A percentile compares a stretch with the other conserved stretches of the same genome.
phyloP scores from a whole-genome alignment of 2,329 filamentous ascomycete species.

The Bipolaris gigantea region DNA sequence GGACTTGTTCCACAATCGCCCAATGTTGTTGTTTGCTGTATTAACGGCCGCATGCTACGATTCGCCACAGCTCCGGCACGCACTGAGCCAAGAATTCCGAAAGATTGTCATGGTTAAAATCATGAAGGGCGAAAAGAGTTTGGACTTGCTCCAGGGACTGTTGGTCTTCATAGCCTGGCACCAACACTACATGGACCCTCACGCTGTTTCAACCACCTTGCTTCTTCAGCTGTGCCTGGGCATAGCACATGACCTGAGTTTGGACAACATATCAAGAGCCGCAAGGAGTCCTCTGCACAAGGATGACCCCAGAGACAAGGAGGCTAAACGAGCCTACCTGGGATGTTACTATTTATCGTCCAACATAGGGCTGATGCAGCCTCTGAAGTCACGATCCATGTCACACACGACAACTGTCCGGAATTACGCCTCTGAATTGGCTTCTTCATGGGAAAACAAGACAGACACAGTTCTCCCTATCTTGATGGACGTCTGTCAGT shows the following conservation, averaged over 20 bases:
- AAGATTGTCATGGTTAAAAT: slow-evolving; percentile 41
- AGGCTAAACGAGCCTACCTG: slow-evolving; percentile 40
- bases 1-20: slow-evolving; percentile 36
- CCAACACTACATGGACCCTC: slow-evolving; percentile 42
- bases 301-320: slow-evolving; percentile 29
- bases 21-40: slow-evolving; percentile 40
- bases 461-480: slow-evolving; percentile 36
- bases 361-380: slow-evolving; percentile 32
- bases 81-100: slow-evolving; percentile 41
- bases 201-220: slow-evolving; percentile 39
- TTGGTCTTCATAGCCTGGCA: slow-evolving; percentile 44
- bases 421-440: slow-evolving; percentile 38
- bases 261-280: slow-evolving; percentile 30
- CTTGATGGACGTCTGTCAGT: slow-evolving; percentile 38
- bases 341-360: slow-evolving; percentile 42
- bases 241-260: slow-evolving; percentile 36
- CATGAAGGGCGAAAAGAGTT: slow-evolving; percentile 42
- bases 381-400: slow-evolving; percentile 26
- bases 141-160: slow-evolving; percentile 39
- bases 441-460: slow-evolving; percentile 35
- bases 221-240: slow-evolving; percentile 40
- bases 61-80: slow-evolving; percentile 32
- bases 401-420: slow-evolving; percentile 33
- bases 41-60: slow-evolving; percentile 40
- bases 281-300: slow-evolving; percentile 24